A percentile compares a stretch with the other conserved stretches of the same genome.
Evolutionary conservation across 495 filamentous ascomycete species (phyloP).

Genomic region (Aspergillus sclerotioniger): DNA sequence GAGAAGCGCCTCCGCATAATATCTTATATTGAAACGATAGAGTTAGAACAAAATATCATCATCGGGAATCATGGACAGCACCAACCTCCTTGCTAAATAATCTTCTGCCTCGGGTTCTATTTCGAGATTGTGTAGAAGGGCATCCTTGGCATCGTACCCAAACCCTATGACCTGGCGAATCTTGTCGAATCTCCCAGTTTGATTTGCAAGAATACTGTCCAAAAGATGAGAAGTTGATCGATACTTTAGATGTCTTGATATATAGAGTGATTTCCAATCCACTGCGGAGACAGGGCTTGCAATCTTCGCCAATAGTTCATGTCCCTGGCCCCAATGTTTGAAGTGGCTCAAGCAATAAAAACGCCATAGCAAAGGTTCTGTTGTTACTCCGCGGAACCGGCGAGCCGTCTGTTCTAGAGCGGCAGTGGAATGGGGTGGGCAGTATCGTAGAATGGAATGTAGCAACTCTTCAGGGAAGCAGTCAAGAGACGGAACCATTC

Average conservation of each 20-base stretch:
- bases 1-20: slow-evolving; percentile 69
- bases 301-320: slow-evolving; percentile 59
- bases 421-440: slow-evolving; percentile 47
- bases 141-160: slow-evolving; percentile 89
- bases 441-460: slow-evolving; percentile 61
- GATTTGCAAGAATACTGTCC: slow-evolving; percentile 66
- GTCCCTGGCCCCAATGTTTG: slow-evolving; percentile 68
- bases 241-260: slow-evolving; percentile 55
- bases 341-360: slow-evolving; percentile 66
- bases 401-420: slow-evolving; percentile 59
- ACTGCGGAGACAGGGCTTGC: slow-evolving; percentile 52
- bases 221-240: slow-evolving; percentile 54
- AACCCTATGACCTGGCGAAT: slow-evolving; percentile 64
- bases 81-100: slow-evolving; percentile 75
- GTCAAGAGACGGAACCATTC: slow-evolving; percentile 40
- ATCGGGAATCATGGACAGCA: slow-evolving; percentile 16
- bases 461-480: slow-evolving; percentile 73
- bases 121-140: slow-evolving; percentile 63
- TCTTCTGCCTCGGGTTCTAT: slow-evolving; percentile 64
- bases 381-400: slow-evolving; percentile 61
- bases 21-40: slow-evolving; percentile 45
- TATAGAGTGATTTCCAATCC: slow-evolving; percentile 76
- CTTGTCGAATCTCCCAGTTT: slow-evolving; percentile 65
- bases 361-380: slow-evolving; percentile 76
- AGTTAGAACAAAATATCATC: slow-evolving; percentile 7